These are phyloP conservation scores for Ustilago tritici DNA, from an alignment of 1,284 basidiomycete genomes.

Conservation along the genomic window DNA sequence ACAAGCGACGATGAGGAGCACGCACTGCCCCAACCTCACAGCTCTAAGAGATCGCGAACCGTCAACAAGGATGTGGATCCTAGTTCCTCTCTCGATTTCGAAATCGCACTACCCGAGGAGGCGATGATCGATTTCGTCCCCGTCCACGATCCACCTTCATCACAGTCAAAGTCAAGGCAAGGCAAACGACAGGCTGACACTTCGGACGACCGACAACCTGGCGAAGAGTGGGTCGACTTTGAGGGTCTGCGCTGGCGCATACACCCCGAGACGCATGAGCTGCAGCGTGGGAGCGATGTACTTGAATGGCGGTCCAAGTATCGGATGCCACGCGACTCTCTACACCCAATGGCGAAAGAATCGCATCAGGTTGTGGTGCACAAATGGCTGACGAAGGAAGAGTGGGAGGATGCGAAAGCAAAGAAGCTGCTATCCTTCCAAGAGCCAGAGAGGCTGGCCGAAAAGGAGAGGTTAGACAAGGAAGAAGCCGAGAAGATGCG, in stretches of 20 bases:
- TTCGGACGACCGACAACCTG: conserved; percentile 56
- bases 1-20: conserved; percentile 21
- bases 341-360: conserved; percentile 60
- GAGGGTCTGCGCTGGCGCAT: conserved; percentile 64
- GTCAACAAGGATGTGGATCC: conserved; percentile 28
- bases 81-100: conserved; percentile 33
- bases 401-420: conserved; percentile 60
- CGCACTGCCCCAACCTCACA: conserved; percentile 14
- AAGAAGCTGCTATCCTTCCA: conserved; percentile 60
- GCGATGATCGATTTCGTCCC: conserved; percentile 44
- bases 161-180: neutral
- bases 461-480: conserved; percentile 35
- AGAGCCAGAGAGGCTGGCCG: conserved; percentile 47
- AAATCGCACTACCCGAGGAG: conserved; percentile 33
- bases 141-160: neutral
- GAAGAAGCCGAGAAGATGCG: conserved; percentile 46
- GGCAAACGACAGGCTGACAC: conserved; percentile 56
- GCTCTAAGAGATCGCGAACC: conserved; percentile 27
- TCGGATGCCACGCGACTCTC: conserved; percentile 61
- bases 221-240: conserved; percentile 63
- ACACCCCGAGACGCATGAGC: conserved; percentile 53
- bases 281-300: conserved; percentile 43
- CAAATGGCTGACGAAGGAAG: conserved; percentile 57
- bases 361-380: conserved; percentile 54
- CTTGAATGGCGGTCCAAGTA: conserved; percentile 64